These are phyloP conservation scores for Daldinia caldariorum DNA, from an alignment of 495 filamentous ascomycete genomes.

Conservation along the genomic window DNA sequence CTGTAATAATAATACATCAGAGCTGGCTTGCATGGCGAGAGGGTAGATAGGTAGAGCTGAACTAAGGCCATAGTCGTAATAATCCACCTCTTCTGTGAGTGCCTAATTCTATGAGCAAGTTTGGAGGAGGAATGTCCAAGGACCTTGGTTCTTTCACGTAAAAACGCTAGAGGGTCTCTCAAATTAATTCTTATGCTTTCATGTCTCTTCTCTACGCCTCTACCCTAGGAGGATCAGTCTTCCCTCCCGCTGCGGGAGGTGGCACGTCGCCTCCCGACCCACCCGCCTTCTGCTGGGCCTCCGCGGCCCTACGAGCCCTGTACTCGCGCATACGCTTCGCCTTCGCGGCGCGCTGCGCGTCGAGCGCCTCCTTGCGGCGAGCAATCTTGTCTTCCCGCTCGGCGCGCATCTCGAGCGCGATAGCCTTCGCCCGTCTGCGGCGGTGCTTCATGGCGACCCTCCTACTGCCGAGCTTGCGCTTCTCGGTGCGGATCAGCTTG, in stretches of 20 bases:
- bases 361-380: slow-evolving; percentile 46
- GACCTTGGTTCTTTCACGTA: neutral
- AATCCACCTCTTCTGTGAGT: neutral
- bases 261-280: slow-evolving; percentile 15
- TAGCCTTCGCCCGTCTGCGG: slow-evolving; percentile 39
- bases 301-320: slow-evolving; percentile 24
- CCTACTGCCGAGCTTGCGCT: slow-evolving; percentile 45
- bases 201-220: slow-evolving; percentile 19
- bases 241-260: slow-evolving; percentile 11
- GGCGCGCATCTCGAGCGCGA: slow-evolving; percentile 45
- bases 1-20: slow-evolving; percentile 9
- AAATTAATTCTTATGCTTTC: neutral
- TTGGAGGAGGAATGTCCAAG: neutral
- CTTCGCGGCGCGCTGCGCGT: slow-evolving; percentile 36
- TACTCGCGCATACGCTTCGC: slow-evolving; percentile 41
- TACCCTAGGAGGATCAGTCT: slow-evolving; percentile 24
- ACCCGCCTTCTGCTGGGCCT: slow-evolving; percentile 18
- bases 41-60: neutral
- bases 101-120: neutral
- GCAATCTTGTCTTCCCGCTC: slow-evolving; percentile 48
- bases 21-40: neutral
- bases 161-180: neutral
- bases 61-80: neutral
- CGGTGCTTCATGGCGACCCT: slow-evolving; percentile 41
- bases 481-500: slow-evolving; percentile 51